phyloP scores from a whole-genome alignment of 306 rosid species.

The Cucurbita moschata region DNA sequence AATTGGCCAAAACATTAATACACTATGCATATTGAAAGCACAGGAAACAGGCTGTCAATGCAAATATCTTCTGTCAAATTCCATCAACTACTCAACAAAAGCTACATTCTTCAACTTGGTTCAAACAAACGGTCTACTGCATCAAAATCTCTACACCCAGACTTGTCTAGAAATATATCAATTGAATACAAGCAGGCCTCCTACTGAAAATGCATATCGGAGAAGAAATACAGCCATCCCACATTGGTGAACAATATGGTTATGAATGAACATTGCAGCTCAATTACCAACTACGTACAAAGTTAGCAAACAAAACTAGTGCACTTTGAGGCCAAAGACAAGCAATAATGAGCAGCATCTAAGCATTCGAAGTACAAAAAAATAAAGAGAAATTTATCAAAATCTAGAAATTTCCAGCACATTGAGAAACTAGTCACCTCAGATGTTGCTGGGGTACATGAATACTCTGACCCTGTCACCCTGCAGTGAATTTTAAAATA shows the following conservation, averaged over 20 bases:
- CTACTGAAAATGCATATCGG: background rate
- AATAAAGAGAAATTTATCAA: background rate
- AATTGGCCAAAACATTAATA: background rate
- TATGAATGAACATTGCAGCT: background rate
- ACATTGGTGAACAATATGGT: background rate
- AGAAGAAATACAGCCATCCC: background rate
- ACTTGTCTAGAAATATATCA: background rate
- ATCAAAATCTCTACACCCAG: background rate
- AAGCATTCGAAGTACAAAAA: background rate
- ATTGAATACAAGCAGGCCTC: background rate
- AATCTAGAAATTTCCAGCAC: background rate
- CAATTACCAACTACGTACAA: background rate
- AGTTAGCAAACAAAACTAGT: background rate
- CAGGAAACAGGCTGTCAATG: background rate
- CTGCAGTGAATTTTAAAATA: slow-evolving; percentile 15
- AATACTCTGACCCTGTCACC: slow-evolving; percentile 83
- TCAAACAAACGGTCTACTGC: background rate
- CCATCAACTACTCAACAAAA: background rate
- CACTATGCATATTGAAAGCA: background rate
- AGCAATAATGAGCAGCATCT: background rate
- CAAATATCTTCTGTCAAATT: background rate
- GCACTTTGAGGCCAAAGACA: background rate
- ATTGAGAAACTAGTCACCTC: slow-evolving; percentile 20
- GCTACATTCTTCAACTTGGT: background rate
- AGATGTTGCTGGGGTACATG: slow-evolving; percentile 87